These are phyloP conservation scores for Citeromyces hawaiiensis DNA, from an alignment of 1,139 yeast species.

Conservation along the genomic window DNA sequence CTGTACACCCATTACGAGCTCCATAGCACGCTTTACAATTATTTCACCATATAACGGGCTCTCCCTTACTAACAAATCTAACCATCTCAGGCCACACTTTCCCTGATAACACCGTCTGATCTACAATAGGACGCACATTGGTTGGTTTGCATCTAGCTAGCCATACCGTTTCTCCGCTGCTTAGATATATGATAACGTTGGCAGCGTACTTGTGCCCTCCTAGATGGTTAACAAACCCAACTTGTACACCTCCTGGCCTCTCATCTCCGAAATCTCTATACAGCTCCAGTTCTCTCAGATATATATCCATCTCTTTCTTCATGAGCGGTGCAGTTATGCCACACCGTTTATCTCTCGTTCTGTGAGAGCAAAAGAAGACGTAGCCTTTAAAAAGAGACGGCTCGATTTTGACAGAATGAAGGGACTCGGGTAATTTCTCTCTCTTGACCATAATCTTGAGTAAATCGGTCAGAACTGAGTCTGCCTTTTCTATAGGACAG, in stretches of 20 bases:
- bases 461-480: slow-evolving; percentile 28
- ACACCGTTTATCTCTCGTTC: slow-evolving; percentile 84
- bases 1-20: too few species aligned
- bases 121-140: slow-evolving; percentile 61
- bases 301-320: slow-evolving; percentile 65
- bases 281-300: slow-evolving; percentile 54
- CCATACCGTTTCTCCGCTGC: slow-evolving; percentile 75
- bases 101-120: slow-evolving; percentile 58
- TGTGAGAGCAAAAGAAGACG: slow-evolving; percentile 76
- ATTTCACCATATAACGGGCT: slow-evolving; percentile 42
- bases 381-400: slow-evolving; percentile 36
- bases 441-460: slow-evolving; percentile 18
- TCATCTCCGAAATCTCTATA: slow-evolving; percentile 65
- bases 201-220: slow-evolving; percentile 96
- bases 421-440: slow-evolving; percentile 1
- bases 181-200: slow-evolving; percentile 64
- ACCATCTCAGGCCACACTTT: slow-evolving; percentile 61
- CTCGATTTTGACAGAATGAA: slow-evolving; percentile 15
- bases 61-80: slow-evolving; percentile 42
- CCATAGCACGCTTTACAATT: background rate
- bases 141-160: slow-evolving; percentile 73
- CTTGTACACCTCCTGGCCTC: slow-evolving; percentile 61
- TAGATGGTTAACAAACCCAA: slow-evolving; percentile 66
- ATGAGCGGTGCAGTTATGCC: slow-evolving; percentile 92
- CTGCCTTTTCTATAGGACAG: slow-evolving; percentile 30